Percentiles rank a stretch among this genome's conserved stretches.
Evolutionary conservation across 164 flowering plant genomes (phyloP).

Genomic region (Euptelea pleiosperma): DNA sequence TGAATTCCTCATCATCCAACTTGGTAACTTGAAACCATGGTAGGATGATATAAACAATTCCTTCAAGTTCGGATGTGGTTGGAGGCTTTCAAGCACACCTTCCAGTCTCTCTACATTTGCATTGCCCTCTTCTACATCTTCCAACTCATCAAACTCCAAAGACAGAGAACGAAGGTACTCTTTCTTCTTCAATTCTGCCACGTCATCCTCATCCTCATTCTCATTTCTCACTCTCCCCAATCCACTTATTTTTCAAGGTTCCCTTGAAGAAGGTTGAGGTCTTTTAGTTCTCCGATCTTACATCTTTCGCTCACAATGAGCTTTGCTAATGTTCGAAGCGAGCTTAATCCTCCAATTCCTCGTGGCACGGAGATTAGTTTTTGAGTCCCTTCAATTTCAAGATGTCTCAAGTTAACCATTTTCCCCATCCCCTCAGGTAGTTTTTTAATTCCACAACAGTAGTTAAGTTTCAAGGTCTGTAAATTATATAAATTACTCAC

Average conservation of each 20-base stretch:
- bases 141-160: neutral
- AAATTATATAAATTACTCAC: neutral
- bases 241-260: neutral
- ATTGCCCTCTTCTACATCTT: neutral
- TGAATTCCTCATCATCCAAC: conserved; percentile 5
- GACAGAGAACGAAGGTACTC: neutral
- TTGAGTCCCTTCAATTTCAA: neutral
- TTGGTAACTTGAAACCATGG: neutral
- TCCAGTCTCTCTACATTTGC: neutral
- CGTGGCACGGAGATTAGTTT: too few relatives aligned
- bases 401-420: conserved; percentile 9
- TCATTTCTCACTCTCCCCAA: neutral
- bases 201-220: too few relatives aligned
- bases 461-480: conserved; percentile 3
- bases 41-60: neutral
- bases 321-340: too few relatives aligned
- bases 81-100: conserved; percentile 1
- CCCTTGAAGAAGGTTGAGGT: neutral
- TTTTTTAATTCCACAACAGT: neutral
- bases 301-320: too few relatives aligned
- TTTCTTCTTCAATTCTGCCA: conserved; percentile 4
- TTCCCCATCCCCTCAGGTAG: neutral
- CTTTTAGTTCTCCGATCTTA: conserved; percentile 2
- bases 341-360: too few relatives aligned
- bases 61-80: neutral